Evolutionary conservation across 225 moss, liverwort and hornwort genomes (phyloP).

Genomic region (Sphagnum contortum): DNA sequence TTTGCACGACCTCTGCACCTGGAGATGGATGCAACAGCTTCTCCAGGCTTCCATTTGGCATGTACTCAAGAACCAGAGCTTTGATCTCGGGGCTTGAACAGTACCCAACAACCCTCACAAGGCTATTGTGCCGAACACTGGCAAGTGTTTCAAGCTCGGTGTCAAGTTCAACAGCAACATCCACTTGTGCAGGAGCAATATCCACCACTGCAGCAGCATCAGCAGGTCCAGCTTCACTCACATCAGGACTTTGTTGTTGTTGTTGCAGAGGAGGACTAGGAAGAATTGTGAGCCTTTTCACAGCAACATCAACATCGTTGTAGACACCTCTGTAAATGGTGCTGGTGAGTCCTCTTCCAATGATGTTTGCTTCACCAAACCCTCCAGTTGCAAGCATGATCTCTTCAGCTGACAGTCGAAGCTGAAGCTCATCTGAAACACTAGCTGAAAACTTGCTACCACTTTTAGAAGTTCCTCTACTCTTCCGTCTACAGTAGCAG

Average conservation of each 20-base stretch:
- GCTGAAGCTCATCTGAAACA: constrained; percentile 35
- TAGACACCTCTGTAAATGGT: constrained; percentile 29
- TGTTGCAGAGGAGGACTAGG: no score
- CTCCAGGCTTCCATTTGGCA: constrained; percentile 17
- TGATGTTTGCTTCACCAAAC: constrained; percentile 15
- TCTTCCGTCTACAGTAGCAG: no score
- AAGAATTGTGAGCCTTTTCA: constrained; percentile 31
- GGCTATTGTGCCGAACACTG: constrained; percentile 10
- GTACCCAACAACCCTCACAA: constrained; percentile 13
- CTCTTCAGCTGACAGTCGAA: constrained; percentile 31
- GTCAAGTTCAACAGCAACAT: no score
- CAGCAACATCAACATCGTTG: constrained; percentile 35
- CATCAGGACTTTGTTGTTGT: constrained; percentile 1
- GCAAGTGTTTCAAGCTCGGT: constrained; percentile 9
- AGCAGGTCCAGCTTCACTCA: neutral
- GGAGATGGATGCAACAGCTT: constrained; percentile 8
- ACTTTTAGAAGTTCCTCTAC: no score
- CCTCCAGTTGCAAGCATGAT: constrained; percentile 21
- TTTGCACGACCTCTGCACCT: neutral
- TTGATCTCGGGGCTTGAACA: constrained; percentile 3
- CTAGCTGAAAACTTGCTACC: constrained; percentile 36
- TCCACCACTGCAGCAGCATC: no score
- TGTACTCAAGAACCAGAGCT: constrained; percentile 15
- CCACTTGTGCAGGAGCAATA: no score
- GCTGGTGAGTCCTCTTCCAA: constrained; percentile 31